Evolutionary conservation across 176 grass and related monocot species (phyloP), one percentile per base, ranked within the genome.

Genomic region (Phyllostachys edulis): DNA sequence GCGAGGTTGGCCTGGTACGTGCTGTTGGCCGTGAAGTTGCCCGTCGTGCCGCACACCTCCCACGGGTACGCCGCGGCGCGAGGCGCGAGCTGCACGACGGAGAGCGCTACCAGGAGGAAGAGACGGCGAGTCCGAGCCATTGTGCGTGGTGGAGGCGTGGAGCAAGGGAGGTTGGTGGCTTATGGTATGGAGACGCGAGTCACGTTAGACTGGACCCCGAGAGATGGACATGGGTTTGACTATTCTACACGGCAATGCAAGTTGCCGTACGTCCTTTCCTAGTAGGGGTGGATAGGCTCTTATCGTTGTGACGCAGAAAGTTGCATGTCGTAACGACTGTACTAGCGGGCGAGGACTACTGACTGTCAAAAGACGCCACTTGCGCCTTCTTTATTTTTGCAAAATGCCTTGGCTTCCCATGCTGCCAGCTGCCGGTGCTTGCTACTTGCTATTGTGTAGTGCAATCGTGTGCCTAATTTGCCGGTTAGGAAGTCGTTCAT

Each of bases 1-100:
- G 82, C 18, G 61, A 91, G 80, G 52, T 93, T 87, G 13, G 62
- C 9, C n/a, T 40, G 32, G 72, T 87, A 93, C 0, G 73, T 76
- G 77, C 84, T 82, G 49, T 89, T 87, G 4, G 79, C 21, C 2
- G 62, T 20, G 76, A 73, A 96, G 54, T 1, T 67, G 77, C 5
- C 61, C 13, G 9, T 70, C 27, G 0, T 6, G 32, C 78, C 85
- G 65, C 91, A 93, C 2, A 37, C 0, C 0, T 44, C 7, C 85
- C 85, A 87, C 0, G 78, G 29, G 14, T 78, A 68, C 3, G 13
- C 74, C 0, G 45, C 56, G 2, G 76, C 12, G 7, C 37, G 29
- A 6, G 56, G 5, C 0, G 39, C 12, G n/a, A 83, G 54, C 47
- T 87, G 45, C 38, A 42, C 5, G 27, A 51, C 49, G 6, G 81